Base-by-base conservation (phyloP, 805 yeast genomes). In the Ogataea pilisensis region DNA sequence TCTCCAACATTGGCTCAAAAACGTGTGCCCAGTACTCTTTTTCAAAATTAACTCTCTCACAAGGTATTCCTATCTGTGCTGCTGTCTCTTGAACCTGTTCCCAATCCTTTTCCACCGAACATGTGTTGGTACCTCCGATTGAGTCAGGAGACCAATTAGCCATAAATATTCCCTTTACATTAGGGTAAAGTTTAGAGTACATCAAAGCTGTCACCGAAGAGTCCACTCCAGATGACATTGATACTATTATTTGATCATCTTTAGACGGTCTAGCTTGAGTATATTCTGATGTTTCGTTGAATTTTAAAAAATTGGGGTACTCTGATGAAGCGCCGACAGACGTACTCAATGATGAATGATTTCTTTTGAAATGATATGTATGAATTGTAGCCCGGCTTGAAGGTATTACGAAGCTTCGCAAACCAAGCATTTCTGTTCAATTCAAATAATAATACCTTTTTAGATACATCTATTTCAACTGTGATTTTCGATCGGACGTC, bases 141-240 rank as follows among this genome's bases (percentile, higher is more conserved):
- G 61, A 49, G 41, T 59, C 68, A 41, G 55, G 45, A 30, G 79
- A 70, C 97, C 97, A 93, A 64, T 93, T 93, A 31, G 88, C 85
- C 98, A 93, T 93, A 63, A 85, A 91, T 2, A 93, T 71, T 0
- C 97, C 99, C 34, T 72, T 63, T 2, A 85, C 93, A 34, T 84
- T 77, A 14, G 66, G 65, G 50, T 72, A 76, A 26, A 65, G 57
- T n/a, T 68, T 62, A 6, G 86, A 68, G 50, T 71, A 80, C 45
- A 61, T 54, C 35, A 60, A 42, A 0, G 98, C 97, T 3, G 85
- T 76, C 1, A 90, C 88, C 1, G 96, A 83, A 0, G 97, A 90
- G 61, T 93, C 99, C 1, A 93, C 98, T 0, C 99, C 99, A 0
- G 95, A 85, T 1, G 96, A 87, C 96, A 93, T 86, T 7, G 98